These are phyloP conservation scores for Colletotrichum scovillei DNA, from an alignment of 2,329 filamentous ascomycete species.

Conservation along the genomic window DNA sequence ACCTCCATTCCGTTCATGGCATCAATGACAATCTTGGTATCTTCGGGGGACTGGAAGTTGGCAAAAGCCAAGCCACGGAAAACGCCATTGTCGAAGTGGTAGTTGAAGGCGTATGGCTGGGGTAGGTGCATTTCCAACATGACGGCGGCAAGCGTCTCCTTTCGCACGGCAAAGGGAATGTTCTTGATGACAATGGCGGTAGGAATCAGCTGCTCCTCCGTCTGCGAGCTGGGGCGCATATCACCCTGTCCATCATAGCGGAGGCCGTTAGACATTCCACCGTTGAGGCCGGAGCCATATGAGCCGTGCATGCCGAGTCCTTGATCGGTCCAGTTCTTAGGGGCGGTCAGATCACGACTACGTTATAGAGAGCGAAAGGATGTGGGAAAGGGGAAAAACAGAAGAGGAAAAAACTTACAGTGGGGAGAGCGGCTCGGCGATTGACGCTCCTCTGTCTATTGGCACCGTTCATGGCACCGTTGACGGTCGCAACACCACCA, in stretches of 20 bases:
- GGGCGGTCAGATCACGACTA: not conserved
- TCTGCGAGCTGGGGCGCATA: conserved; percentile 51
- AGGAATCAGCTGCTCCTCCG: conserved; percentile 89
- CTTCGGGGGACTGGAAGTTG: conserved; percentile 96
- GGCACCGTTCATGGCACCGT: conserved; percentile 74
- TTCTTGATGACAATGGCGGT: conserved; percentile 99
- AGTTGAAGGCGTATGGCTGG: conserved; percentile 98
- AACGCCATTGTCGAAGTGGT: conserved; percentile 98
- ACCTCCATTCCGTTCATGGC: conserved; percentile 96
- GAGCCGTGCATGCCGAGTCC: conserved; percentile 55
- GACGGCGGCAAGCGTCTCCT: conserved; percentile 90
- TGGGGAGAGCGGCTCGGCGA: conserved; percentile 73
- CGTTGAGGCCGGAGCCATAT: conserved; percentile 44
- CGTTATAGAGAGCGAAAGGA: not conserved
- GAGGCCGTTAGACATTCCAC: conserved; percentile 52
- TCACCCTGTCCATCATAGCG: conserved; percentile 48
- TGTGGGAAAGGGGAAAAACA: not conserved
- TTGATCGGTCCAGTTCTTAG: conserved; percentile 64
- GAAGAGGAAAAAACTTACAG: conserved; percentile 67
- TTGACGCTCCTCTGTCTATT: conserved; percentile 66
- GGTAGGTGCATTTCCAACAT: conserved; percentile 97
- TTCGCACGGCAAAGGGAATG: conserved; percentile 97
- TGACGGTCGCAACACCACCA: conserved; percentile 72
- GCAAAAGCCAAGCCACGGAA: conserved; percentile 97
- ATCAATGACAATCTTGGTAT: conserved; percentile 92